phyloP scores from a whole-genome alignment of 1,284 basidiomycete genomes.

The Ustilago xerochloae region DNA sequence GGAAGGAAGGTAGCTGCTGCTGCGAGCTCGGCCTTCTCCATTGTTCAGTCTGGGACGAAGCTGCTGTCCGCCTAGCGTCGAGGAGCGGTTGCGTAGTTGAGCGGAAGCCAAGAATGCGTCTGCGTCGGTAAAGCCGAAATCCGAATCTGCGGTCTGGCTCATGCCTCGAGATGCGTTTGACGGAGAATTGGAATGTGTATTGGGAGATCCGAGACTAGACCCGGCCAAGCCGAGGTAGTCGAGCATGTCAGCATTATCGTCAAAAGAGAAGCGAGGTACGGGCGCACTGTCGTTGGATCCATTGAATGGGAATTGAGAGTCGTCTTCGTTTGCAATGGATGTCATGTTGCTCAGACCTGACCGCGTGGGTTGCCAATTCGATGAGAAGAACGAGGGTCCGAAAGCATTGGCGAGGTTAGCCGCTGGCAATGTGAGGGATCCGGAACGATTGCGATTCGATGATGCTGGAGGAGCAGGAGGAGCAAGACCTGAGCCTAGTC shows the following conservation, averaged over 20 bases:
- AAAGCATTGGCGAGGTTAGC: slow-evolving; percentile 49
- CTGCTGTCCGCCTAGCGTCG: slow-evolving; percentile 33
- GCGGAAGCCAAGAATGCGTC: slow-evolving; percentile 21
- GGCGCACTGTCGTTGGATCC: not conserved
- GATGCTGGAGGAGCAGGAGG: slow-evolving; percentile 10
- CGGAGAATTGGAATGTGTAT: not conserved
- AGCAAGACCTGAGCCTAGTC: not conserved
- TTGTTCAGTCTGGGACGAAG: slow-evolving; percentile 30
- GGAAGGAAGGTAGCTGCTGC: slow-evolving; percentile 45
- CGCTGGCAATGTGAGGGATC: slow-evolving; percentile 44
- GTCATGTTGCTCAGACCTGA: slow-evolving; percentile 49
- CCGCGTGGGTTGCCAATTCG: slow-evolving; percentile 46
- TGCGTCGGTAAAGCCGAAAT: slow-evolving; percentile 11
- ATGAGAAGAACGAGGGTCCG: slow-evolving; percentile 57
- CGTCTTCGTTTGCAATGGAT: slow-evolving; percentile 23
- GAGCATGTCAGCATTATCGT: slow-evolving; percentile 47
- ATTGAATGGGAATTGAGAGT: not conserved
- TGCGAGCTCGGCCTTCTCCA: slow-evolving; percentile 38
- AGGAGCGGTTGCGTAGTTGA: slow-evolving; percentile 36
- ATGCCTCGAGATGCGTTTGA: not conserved
- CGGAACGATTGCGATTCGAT: slow-evolving; percentile 42
- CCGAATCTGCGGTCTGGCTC: not conserved
- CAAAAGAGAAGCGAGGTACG: slow-evolving; percentile 32
- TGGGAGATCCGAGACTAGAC: not conserved
- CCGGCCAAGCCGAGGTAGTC: slow-evolving; percentile 59